Evolutionary conservation across 768 basidiomycete species (phyloP).

Genomic region (Botryobasidium botryosum): DNA sequence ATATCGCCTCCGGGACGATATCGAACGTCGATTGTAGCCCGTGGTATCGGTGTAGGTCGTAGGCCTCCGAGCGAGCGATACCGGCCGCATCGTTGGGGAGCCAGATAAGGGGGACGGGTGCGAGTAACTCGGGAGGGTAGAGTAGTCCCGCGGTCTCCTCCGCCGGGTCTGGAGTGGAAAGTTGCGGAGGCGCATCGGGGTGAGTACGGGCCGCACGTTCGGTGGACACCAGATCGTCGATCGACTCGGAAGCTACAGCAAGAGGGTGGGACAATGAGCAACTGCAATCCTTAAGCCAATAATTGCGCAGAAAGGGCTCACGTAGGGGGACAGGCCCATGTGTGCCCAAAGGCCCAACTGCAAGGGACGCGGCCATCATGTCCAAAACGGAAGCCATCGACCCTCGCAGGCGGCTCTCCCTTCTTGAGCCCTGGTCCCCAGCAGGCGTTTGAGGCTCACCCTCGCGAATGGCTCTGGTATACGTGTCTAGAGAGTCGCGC

Average conservation of each 20-base stretch:
- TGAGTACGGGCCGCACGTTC: conserved; percentile 63
- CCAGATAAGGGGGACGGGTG: conserved; percentile 68
- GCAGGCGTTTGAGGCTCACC: no score
- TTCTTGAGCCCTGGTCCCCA: conserved; percentile 13
- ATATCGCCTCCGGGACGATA: no score
- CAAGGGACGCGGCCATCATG: conserved; percentile 68
- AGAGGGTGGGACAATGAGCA: conserved; percentile 4
- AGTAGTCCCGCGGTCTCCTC: conserved; percentile 62
- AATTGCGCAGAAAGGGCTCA: conserved; percentile 23
- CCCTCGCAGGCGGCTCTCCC: conserved; percentile 38
- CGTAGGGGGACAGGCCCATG: conserved; percentile 47
- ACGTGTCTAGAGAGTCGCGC: conserved; percentile 38
- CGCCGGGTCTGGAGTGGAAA: conserved; percentile 57
- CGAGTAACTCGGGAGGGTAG: conserved; percentile 68
- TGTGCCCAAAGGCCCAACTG: conserved; percentile 42
- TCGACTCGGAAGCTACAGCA: conserved; percentile 43
- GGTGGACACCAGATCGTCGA: conserved; percentile 69
- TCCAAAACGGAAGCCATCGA: conserved; percentile 71
- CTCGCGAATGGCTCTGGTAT: conserved; percentile 31
- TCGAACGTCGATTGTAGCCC: conserved; percentile 53
- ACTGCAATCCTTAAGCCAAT: conserved; percentile 3
- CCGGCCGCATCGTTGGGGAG: conserved; percentile 64
- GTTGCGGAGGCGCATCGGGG: conserved; percentile 52
- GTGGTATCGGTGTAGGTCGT: conserved; percentile 61
- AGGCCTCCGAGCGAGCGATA: conserved; percentile 55